Conservation (phyloP, 306 rosid genomes). For the Begonia peltatifolia region DNA sequence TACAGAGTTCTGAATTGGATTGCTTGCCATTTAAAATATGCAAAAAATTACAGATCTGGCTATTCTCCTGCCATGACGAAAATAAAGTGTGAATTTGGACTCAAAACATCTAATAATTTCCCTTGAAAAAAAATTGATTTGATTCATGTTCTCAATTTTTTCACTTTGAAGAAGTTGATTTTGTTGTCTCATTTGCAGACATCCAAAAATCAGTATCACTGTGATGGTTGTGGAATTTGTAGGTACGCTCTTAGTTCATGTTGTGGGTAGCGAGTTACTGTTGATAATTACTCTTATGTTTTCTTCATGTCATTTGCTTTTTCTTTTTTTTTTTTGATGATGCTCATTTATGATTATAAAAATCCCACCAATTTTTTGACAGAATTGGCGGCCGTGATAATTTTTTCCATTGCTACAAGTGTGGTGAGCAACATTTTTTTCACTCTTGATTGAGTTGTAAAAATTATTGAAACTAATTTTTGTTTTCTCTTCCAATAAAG, state of each 20-base stretch:
- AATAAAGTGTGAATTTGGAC: too few relatives aligned
- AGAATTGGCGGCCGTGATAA: conserved; percentile 72
- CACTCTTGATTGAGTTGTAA: background rate
- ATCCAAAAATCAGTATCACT: conserved; percentile 75
- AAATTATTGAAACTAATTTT: background rate
- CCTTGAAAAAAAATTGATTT: too few relatives aligned
- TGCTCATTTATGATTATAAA: background rate
- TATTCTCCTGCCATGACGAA: too few relatives aligned
- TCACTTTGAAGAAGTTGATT: too few relatives aligned
- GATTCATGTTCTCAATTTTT: too few relatives aligned
- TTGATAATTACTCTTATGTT: background rate
- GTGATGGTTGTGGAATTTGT: conserved; percentile 84
- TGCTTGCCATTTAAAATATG: too few relatives aligned
- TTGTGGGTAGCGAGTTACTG: background rate
- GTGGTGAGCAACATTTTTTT: conserved; percentile 36
- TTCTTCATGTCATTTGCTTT: background rate
- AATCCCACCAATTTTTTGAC: conserved; percentile 8
- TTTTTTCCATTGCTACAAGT: conserved; percentile 73
- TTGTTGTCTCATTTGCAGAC: conserved; percentile 22
- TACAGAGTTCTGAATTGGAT: too few relatives aligned
- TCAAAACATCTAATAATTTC: too few relatives aligned
- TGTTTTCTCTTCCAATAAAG: conserved; percentile 16
- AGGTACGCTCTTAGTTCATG: conserved; percentile 29
- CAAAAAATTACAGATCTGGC: too few relatives aligned
- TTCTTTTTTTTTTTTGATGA: background rate